Evolutionary conservation across 2,329 filamentous ascomycete genomes (phyloP).

Genomic region (Mycogone perniciosa): DNA sequence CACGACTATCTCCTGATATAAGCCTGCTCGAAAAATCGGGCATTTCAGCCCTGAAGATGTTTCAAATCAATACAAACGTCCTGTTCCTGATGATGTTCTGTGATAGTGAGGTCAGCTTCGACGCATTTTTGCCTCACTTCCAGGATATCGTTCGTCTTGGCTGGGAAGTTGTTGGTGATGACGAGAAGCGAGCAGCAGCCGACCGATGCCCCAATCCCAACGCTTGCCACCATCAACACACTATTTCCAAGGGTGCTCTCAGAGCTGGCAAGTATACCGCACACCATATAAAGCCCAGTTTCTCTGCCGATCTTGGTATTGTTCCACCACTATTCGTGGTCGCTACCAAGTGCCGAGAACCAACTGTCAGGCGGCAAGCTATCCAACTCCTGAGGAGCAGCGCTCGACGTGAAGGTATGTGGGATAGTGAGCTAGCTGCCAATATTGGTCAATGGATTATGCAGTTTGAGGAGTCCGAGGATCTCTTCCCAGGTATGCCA

Average conservation of each 20-base stretch:
- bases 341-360: constrained; percentile 60
- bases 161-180: constrained; percentile 52
- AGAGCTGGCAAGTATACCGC: constrained; percentile 38
- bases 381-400: constrained; percentile 55
- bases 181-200: constrained; percentile 45
- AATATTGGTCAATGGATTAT: constrained; percentile 51
- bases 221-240: constrained; percentile 36
- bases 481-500: constrained; percentile 1
- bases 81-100: constrained; percentile 56
- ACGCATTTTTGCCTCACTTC: constrained; percentile 47
- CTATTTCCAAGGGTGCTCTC: constrained; percentile 28
- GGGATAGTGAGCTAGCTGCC: constrained; percentile 57
- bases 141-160: constrained; percentile 51
- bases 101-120: constrained; percentile 52
- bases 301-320: constrained; percentile 58
- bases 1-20: constrained; percentile 42
- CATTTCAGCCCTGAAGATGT: constrained; percentile 58
- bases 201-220: constrained; percentile 38
- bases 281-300: constrained; percentile 52
- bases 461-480: constrained; percentile 45
- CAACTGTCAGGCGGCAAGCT: constrained; percentile 49
- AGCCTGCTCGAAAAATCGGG: constrained; percentile 52
- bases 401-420: constrained; percentile 60
- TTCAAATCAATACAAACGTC: constrained; percentile 51
- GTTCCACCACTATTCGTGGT: constrained; percentile 59